A percentile compares a stretch with the other conserved stretches of the same genome.
These are phyloP conservation scores for Pseudotulostoma volvatum DNA, from an alignment of 495 filamentous ascomycete species.

Conservation along the genomic window DNA sequence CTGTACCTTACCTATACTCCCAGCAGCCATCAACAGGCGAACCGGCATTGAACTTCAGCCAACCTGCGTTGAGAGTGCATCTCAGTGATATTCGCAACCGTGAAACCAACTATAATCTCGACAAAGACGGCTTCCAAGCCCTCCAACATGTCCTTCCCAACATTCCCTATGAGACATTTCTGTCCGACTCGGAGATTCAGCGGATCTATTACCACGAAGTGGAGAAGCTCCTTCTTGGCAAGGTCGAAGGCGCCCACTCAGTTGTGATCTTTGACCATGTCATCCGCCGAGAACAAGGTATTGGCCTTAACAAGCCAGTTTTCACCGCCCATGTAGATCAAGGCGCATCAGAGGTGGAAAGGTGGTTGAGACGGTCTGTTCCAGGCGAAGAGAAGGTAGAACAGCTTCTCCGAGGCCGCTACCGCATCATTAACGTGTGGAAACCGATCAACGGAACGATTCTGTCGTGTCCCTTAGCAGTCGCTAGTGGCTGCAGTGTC, in stretches of 20 bases:
- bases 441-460: conserved; percentile 61
- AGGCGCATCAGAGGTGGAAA: conserved; percentile 41
- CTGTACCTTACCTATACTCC: conserved; percentile 53
- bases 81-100: conserved; percentile 52
- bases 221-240: conserved; percentile 41
- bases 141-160: conserved; percentile 31
- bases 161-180: conserved; percentile 40
- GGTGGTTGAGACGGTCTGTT: conserved; percentile 50
- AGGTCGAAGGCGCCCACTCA: conserved; percentile 42
- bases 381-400: conserved; percentile 38
- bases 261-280: conserved; percentile 84
- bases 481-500: conserved; percentile 46
- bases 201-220: conserved; percentile 72
- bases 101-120: conserved; percentile 46
- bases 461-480: conserved; percentile 49
- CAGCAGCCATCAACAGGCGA: conserved; percentile 42
- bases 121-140: conserved; percentile 56
- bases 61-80: conserved; percentile 24
- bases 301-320: conserved; percentile 46
- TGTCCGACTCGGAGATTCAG: conserved; percentile 44
- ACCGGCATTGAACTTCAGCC: conserved; percentile 44
- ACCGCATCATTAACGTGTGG: conserved; percentile 84
- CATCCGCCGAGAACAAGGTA: conserved; percentile 44
- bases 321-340: conserved; percentile 71
- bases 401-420: conserved; percentile 40